phyloP scores from a whole-genome alignment of 202 grass and related monocot genomes.

The Zoysia matrella region DNA sequence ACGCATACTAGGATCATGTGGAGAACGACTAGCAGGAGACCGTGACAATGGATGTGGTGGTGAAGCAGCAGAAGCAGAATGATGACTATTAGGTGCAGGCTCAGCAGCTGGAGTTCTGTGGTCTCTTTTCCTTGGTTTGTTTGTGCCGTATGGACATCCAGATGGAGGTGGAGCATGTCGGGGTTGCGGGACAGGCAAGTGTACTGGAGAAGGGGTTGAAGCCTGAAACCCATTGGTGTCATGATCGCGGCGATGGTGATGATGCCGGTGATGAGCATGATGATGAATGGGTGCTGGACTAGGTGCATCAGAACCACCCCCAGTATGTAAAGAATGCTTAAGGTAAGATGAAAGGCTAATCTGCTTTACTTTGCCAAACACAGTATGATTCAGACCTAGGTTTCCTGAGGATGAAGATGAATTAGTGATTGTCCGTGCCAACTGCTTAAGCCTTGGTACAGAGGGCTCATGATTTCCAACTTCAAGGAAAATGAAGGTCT shows the following conservation, averaged over 20 bases:
- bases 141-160: slow-evolving; percentile 67
- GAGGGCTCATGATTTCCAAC: slow-evolving; percentile 89
- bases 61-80: slow-evolving; percentile 42
- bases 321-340: slow-evolving; percentile 73
- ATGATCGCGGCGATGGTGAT: slow-evolving; percentile 61
- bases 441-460: slow-evolving; percentile 85
- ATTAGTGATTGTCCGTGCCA: slow-evolving; percentile 88
- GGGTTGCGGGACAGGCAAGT: slow-evolving; percentile 33
- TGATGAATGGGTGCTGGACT: slow-evolving; percentile 68
- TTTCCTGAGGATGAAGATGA: slow-evolving; percentile 97
- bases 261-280: slow-evolving; percentile 53
- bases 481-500: slow-evolving; percentile 79
- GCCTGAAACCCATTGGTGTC: slow-evolving; percentile 42
- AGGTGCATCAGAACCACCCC: slow-evolving; percentile 57
- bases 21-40: slow-evolving; percentile 31
- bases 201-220: slow-evolving; percentile 35
- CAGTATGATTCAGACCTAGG: slow-evolving; percentile 89
- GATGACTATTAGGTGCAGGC: slow-evolving; percentile 45
- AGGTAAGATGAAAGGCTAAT: slow-evolving; percentile 93
- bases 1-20: slow-evolving; percentile 36
- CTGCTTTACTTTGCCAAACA: slow-evolving; percentile 97
- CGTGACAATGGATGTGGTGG: slow-evolving; percentile 38
- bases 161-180: slow-evolving; percentile 57
- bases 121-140: slow-evolving; percentile 47
- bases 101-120: slow-evolving; percentile 44